Conservation (phyloP, 2,329 filamentous ascomycete genomes). For the Talaromyces sp. region DNA sequence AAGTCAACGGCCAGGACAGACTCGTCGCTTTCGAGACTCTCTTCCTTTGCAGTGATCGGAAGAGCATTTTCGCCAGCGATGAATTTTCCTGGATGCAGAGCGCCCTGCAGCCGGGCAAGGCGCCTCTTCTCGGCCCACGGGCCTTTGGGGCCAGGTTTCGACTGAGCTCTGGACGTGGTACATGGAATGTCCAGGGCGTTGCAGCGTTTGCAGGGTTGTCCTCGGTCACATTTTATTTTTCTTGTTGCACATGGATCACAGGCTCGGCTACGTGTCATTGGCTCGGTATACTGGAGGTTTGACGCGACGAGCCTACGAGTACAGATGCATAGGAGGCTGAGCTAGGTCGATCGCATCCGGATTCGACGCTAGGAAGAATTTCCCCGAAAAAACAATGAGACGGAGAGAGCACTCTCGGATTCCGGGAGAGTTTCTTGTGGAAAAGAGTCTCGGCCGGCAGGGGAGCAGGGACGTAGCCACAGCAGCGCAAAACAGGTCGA, state of each 20-base stretch:
- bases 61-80: neutral
- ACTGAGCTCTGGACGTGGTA: slow-evolving; percentile 9
- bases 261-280: slow-evolving; percentile 11
- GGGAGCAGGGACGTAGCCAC: neutral
- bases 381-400: neutral
- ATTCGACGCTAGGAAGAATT: neutral
- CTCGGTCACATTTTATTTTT: slow-evolving; percentile 12
- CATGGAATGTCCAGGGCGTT: slow-evolving; percentile 9
- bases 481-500: neutral
- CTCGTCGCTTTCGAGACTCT: slow-evolving; percentile 1
- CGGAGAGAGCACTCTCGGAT: neutral
- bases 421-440: neutral
- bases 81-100: slow-evolving; percentile 1
- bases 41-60: neutral
- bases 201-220: slow-evolving; percentile 8
- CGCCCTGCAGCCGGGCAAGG: slow-evolving; percentile 7
- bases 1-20: neutral
- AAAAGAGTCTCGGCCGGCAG: neutral
- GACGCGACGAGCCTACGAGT: slow-evolving; percentile 9
- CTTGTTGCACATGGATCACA: slow-evolving; percentile 12
- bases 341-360: neutral
- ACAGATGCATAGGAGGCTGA: slow-evolving; percentile 9
- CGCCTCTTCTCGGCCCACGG: slow-evolving; percentile 11
- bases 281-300: slow-evolving; percentile 5
- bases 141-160: slow-evolving; percentile 11